Evolutionary conservation across 306 rosid species (phyloP), one percentile per base, ranked within the genome.

Genomic region (Cicer judaicum): DNA sequence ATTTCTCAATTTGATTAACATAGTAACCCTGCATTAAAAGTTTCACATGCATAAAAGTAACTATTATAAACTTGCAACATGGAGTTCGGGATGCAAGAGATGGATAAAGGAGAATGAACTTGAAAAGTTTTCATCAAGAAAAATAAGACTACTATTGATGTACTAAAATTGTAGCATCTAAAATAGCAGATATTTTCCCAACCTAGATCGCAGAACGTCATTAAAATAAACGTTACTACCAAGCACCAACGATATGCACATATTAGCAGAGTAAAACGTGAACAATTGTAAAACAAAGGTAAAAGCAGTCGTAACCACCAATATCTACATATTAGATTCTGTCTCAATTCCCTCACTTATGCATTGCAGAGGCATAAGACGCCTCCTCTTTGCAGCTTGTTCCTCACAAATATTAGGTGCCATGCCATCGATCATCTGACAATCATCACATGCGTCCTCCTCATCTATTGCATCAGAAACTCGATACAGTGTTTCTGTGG

Each of bases 371-470:
- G 81, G 72, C 78, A 64, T 72, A 55, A 69, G 78, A 65, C 85
- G 80, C 67, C 72, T 75, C 80, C 78, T 86, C 81, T 92, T 90
- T 3, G 89, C 85, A 72, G 92, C 81, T 12, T 18, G 89, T 74
- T 87, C 78, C 78, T 80, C 90, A 66, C 60, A 68, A 34, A 43
- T 61, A 69, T 83, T 72, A 19, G 81, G 76, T 76, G 69, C 44
- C 57, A 67, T 14, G 41, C 49, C 77, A 69, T 82, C 76, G 52
- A 70, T 60, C 77, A 46, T 66, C 61, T 57, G 85, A 70, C 59
- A 81, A 39, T 77, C 80, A 52, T 78, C 78, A 64, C 78, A 43
- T n/a, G 62, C 64, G 54, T 47, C 77, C 73, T 68, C 54, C 7
- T 83, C 78, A 50, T 62, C 78, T 10, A 38, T 44, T 36, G 36